Evolutionary conservation across 148 eudicot genomes (phyloP), one percentile per base, ranked within the genome.

Genomic region (Nepenthes gracilis): DNA sequence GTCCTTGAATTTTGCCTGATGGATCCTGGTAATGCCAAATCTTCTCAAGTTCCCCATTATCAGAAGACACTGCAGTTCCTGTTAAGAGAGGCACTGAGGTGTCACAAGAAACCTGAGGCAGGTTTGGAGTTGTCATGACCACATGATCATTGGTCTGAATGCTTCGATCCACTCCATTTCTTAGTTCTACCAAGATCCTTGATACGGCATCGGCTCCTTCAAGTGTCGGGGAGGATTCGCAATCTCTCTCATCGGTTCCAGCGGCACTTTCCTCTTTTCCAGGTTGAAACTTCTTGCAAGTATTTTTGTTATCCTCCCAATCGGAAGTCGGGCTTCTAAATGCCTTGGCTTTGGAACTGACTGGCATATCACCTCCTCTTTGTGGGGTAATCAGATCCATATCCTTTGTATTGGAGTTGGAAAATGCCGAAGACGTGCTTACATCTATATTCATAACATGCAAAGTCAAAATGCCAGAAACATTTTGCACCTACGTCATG

Each of bases 1-100:
- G 96, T 61, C 99, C 99, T 76, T 89, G 99, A 72, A 84, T 61
- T 51, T 69, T 82, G 58, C 87, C 95, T 55, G 68, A 68, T 11
- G 96, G 99, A 54, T 93, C 99, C 67, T 79, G 75, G 68, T 93
- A 93, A 62, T 86, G 83, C 99, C 99, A 93, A 60, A 76, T 53
- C 74, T 76, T 86, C 35, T 82, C 88, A 57, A 71, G 72, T 69
- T 85, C 96, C 57, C 72, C 70, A 66, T 67, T 70, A 36, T 74
- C 67, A 47, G 74, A 53, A 35, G 67, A 55, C 50, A 68, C 68
- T 36, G 74, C 60, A 64, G 60, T 60, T 62, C 70, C 82, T 6
- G 55, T 55, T 13, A 87, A 71, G 57, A 76, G 55, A 45, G 79
- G 65, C 43, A 59, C 57, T 47, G 84, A 75, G 53, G 80, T 14